Conservation (phyloP, 495 filamentous ascomycete genomes). For the Evernia prunastri region DNA sequence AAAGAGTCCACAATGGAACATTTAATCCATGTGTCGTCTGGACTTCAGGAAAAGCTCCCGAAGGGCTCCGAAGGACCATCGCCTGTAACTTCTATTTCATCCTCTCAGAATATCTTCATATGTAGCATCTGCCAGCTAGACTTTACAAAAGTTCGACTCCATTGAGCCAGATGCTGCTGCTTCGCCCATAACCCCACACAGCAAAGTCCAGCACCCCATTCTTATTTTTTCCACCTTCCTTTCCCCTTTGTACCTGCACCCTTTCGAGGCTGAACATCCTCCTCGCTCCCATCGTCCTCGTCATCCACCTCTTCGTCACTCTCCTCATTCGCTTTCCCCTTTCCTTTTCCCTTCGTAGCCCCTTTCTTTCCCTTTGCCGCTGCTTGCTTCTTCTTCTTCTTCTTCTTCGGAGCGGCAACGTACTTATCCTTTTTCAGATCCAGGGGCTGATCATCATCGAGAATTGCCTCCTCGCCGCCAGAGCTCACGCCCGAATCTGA, state of each 20-base stretch:
- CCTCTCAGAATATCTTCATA: neutral
- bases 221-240: conserved; percentile 35
- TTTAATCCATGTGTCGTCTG: no score
- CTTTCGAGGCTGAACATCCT: conserved; percentile 50
- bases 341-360: conserved; percentile 44
- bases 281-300: conserved; percentile 39
- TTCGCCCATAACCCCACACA: neutral
- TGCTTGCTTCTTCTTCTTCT: conserved; percentile 36
- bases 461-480: conserved; percentile 51
- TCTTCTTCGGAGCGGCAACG: conserved; percentile 78
- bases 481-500: conserved; percentile 66
- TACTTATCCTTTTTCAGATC: conserved; percentile 94
- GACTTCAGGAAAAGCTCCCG: no score
- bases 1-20: no score
- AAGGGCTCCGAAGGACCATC: no score
- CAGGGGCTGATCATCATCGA: conserved; percentile 59
- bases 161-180: neutral
- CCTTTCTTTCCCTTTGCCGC: conserved; percentile 34
- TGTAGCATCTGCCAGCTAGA: neutral
- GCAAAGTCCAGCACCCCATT: neutral
- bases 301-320: conserved; percentile 43
- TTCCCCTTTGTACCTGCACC: conserved; percentile 41
- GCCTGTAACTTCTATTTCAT: neutral
- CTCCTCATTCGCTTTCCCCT: conserved; percentile 47
- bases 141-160: neutral